phyloP scores from a whole-genome alignment of 2,329 filamentous ascomycete genomes.

The Stemphylium lycopersici region DNA sequence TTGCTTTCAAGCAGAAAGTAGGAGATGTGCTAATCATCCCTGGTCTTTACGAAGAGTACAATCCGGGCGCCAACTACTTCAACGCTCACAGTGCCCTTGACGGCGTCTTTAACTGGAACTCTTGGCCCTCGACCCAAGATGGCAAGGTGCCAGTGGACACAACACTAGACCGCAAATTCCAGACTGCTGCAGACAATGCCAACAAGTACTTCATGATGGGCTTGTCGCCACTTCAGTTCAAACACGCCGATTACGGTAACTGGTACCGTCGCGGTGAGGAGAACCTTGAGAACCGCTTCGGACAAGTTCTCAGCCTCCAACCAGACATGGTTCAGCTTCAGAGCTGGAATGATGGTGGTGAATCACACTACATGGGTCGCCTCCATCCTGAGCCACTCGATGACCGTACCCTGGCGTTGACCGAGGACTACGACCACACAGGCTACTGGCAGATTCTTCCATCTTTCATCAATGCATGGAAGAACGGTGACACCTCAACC shows the following conservation, averaged over 20 bases:
- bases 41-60: constrained; percentile 32
- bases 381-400: constrained; percentile 45
- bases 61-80: constrained; percentile 31
- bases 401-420: constrained; percentile 32
- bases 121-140: constrained; percentile 36
- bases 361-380: constrained; percentile 52
- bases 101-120: constrained; percentile 50
- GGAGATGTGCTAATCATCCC: constrained; percentile 41
- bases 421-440: constrained; percentile 43
- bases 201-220: constrained; percentile 51
- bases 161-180: constrained; percentile 36
- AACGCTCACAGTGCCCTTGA: constrained; percentile 34
- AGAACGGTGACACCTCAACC: constrained; percentile 35
- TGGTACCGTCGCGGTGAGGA: constrained; percentile 49
- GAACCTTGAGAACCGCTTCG: constrained; percentile 43
- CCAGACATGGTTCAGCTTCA: constrained; percentile 50
- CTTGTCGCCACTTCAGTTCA: constrained; percentile 49
- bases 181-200: constrained; percentile 34
- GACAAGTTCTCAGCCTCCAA: constrained; percentile 38
- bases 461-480: constrained; percentile 49
- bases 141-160: constrained; percentile 36
- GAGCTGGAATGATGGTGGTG: constrained; percentile 52
- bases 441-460: constrained; percentile 46
- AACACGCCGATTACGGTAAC: constrained; percentile 43
- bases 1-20: constrained; percentile 33